These are phyloP conservation scores for Oehlia diaphana DNA, from an alignment of 192 early-diverging fungal genomes.

Conservation along the genomic window DNA sequence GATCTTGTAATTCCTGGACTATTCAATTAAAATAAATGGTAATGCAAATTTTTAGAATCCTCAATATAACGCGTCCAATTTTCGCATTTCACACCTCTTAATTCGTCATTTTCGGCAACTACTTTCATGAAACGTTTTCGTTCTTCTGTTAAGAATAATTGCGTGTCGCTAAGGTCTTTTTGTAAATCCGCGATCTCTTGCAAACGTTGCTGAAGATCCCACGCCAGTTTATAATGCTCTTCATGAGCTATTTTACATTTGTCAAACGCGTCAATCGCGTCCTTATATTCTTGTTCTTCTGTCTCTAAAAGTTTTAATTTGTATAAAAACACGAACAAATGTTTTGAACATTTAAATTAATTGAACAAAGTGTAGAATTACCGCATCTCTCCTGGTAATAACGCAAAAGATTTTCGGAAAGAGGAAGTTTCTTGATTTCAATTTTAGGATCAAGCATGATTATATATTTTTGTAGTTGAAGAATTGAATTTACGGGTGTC, in stretches of 20 bases:
- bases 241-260: slow-evolving; percentile 12
- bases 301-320: neutral
- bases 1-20: slow-evolving; percentile 17
- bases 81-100: neutral
- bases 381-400: slow-evolving; percentile 10
- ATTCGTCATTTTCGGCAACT: slow-evolving; percentile 15
- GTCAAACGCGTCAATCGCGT: slow-evolving; percentile 13
- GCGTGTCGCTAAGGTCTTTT: neutral
- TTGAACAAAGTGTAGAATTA: neutral
- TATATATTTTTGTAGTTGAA: neutral
- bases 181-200: slow-evolving; percentile 1
- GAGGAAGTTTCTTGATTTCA: slow-evolving; percentile 14
- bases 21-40: neutral
- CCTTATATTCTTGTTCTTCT: slow-evolving; percentile 9
- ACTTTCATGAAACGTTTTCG: slow-evolving; percentile 3
- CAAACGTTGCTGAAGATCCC: neutral
- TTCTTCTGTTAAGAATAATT: slow-evolving; percentile 6
- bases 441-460: neutral
- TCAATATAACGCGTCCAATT: neutral
- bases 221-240: slow-evolving; percentile 7
- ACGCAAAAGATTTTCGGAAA: slow-evolving; percentile 14
- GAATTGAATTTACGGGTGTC: no score
- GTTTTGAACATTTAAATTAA: neutral
- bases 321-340: neutral
- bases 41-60: neutral